A percentile compares a stretch with the other conserved stretches of the same genome.
These are phyloP conservation scores for Gonapodya prolifera DNA, from an alignment of 192 early-diverging fungal species.

Conservation along the genomic window DNA sequence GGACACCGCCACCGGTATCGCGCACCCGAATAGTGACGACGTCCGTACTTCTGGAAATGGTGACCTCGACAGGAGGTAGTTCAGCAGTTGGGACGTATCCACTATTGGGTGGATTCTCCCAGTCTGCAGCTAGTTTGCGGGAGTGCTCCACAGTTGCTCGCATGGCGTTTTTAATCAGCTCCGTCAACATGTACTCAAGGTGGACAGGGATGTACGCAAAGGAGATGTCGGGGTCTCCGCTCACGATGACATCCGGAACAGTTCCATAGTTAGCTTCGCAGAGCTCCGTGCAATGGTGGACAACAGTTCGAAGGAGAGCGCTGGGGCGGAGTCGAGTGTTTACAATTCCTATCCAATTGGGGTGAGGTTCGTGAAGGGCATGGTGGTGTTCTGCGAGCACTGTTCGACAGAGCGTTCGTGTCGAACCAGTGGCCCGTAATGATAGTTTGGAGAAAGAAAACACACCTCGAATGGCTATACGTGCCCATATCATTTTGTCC, in stretches of 20 bases:
- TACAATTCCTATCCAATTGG: constrained; percentile 69
- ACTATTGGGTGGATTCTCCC: neutral
- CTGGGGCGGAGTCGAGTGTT: constrained; percentile 60
- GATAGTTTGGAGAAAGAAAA: neutral
- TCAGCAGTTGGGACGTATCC: constrained; percentile 22
- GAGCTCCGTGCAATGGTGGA: constrained; percentile 63
- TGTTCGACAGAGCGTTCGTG: too few species aligned
- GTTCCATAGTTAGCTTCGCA: constrained; percentile 86
- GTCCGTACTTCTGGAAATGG: constrained; percentile 60
- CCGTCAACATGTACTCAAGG: constrained; percentile 85
- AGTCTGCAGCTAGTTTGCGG: constrained; percentile 18
- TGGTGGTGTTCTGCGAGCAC: constrained; percentile 87
- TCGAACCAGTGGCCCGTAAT: neutral
- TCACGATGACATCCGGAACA: constrained; percentile 54
- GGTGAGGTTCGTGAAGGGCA: constrained; percentile 47
- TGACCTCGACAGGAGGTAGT: constrained; percentile 74
- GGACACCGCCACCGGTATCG: constrained; percentile 86
- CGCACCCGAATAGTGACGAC: constrained; percentile 75
- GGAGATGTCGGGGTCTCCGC: constrained; percentile 48
- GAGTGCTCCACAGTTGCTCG: constrained; percentile 73
- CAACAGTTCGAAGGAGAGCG: constrained; percentile 50
- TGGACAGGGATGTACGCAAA: constrained; percentile 83
- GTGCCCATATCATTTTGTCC: constrained; percentile 76
- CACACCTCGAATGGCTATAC: constrained; percentile 72
- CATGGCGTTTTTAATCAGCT: constrained; percentile 79